Base-by-base conservation (phyloP, 306 rosid genomes). In the Castanea sativa region DNA sequence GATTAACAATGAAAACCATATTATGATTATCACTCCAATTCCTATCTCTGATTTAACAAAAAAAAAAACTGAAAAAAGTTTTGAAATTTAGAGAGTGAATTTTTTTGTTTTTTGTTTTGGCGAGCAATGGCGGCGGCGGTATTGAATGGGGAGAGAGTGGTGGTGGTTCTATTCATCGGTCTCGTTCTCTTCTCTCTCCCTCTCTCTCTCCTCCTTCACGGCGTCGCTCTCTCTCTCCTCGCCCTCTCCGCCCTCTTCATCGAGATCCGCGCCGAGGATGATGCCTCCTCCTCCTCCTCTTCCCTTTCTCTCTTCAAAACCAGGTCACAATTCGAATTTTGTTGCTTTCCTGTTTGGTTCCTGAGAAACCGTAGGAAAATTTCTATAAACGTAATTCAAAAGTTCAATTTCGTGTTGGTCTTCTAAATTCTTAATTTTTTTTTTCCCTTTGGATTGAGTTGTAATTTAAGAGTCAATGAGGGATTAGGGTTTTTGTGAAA, bases 111-210 rank as follows among this genome's bases (percentile, higher is more conserved):
- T 35, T 35, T 41, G 11, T 9, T 64, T 64, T 73, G 87, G 74
- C 75, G 65, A 52, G 84, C 67, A 61, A 61, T 77, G 91, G 85
- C 80, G 74, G 58, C 67, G 56, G 76, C 73, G 71, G 45, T 80
- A 75, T 45, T 90, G 79, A 85, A 85, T 83, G 98, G 99, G 35
- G 99, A 95, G 88, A 86, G 98, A 81, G 72, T 82, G 35, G 93
- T 91, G 60, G 93, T 90, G 63, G 69, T 90, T 16, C 80, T 91
- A 9, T 93, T 95, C 92, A 73, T 93, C 72, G 79, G 74, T 45
- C 80, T 65, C 49, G 78, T 91, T 57, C 76, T 93, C 71, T 84
- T 38, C 76, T 87, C 97, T n/a, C 97, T 95, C 60, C 92, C 98
- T 3, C 14, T 30, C 81, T 86, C 97, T 81, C 98, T 95, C 56